A percentile compares a stretch with the other conserved stretches of the same genome.
Conservation (phyloP, 2,329 filamentous ascomycete genomes). For the Gaeumannomyces tritici region DNA sequence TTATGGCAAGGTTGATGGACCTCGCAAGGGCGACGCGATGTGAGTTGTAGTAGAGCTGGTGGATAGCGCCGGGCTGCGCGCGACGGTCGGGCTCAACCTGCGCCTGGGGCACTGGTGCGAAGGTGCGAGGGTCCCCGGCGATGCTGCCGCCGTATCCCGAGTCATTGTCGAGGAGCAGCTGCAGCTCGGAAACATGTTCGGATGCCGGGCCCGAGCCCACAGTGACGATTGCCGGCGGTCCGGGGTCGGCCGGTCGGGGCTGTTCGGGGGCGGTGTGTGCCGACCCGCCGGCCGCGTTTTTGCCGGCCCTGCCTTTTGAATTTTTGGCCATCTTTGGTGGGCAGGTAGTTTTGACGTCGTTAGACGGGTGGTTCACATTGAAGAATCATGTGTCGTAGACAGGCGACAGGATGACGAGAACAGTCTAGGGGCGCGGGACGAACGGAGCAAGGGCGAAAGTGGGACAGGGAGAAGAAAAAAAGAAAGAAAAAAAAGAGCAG, state of each 20-base stretch:
- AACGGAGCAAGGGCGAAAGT: not conserved
- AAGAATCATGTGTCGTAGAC: not conserved
- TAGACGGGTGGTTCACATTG: not conserved
- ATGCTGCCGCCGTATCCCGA: constrained; percentile 87
- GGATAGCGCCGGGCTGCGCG: constrained; percentile 69
- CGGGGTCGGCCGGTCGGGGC: constrained; percentile 77
- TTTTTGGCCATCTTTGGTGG: not conserved
- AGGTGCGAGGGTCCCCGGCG: constrained; percentile 38
- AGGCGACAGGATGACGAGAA: not conserved
- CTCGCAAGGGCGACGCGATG: constrained; percentile 81
- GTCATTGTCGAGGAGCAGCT: constrained; percentile 74
- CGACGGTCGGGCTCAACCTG: constrained; percentile 53
- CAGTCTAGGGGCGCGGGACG: not conserved
- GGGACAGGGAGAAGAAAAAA: not conserved
- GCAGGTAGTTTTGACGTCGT: not conserved
- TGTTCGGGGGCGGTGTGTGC: constrained; percentile 48
- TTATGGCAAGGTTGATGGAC: constrained; percentile 78
- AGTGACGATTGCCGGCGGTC: constrained; percentile 58
- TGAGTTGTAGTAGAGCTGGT: constrained; percentile 91
- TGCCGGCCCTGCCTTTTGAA: not conserved
- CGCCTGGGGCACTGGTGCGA: constrained; percentile 30
- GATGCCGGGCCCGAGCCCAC: constrained; percentile 76
- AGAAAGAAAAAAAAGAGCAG: not conserved
- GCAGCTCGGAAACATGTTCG: constrained; percentile 69
- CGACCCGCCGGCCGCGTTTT: constrained; percentile 1